Percentiles rank a stretch among this genome's conserved stretches.
These are phyloP conservation scores for Claviceps sp. DNA, from an alignment of 2,329 filamentous ascomycete genomes.

Conservation along the genomic window DNA sequence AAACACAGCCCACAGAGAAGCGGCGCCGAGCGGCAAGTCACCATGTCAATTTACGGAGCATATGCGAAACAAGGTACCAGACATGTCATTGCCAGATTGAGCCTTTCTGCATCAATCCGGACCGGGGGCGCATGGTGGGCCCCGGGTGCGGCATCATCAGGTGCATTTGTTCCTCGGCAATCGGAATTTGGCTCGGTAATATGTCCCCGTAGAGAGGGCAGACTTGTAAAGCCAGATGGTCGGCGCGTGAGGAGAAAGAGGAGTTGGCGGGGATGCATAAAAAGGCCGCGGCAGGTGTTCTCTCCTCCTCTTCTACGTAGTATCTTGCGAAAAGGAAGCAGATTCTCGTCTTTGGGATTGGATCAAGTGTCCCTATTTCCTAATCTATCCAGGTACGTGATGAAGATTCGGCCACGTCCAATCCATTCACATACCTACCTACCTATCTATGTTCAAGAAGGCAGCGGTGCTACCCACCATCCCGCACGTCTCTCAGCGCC, in stretches of 20 bases:
- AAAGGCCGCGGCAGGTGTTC: constrained; percentile 1
- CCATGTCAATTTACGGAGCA: not conserved
- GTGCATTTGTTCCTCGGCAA: constrained; percentile 3
- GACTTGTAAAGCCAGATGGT: not conserved
- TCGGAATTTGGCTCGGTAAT: not conserved
- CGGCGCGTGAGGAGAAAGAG: not conserved
- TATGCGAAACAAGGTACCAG: not conserved
- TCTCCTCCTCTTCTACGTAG: not conserved
- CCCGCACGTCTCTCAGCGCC: not conserved
- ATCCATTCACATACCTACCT: not conserved
- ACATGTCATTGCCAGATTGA: not conserved
- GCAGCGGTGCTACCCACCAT: not conserved
- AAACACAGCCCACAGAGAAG: no score
- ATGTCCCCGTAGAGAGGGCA: not conserved
- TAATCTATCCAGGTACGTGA: not conserved
- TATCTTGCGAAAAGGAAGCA: not conserved
- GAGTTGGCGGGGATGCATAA: not conserved
- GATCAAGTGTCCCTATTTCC: not conserved
- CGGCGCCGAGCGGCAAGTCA: not conserved
- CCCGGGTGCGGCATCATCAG: not conserved
- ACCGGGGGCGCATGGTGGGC: not conserved
- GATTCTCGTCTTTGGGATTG: not conserved
- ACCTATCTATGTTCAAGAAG: not conserved
- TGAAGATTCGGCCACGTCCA: not conserved
- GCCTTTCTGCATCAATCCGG: not conserved